phyloP scores from a whole-genome alignment of 2,329 filamentous ascomycete species.

The Nemania sp. region DNA sequence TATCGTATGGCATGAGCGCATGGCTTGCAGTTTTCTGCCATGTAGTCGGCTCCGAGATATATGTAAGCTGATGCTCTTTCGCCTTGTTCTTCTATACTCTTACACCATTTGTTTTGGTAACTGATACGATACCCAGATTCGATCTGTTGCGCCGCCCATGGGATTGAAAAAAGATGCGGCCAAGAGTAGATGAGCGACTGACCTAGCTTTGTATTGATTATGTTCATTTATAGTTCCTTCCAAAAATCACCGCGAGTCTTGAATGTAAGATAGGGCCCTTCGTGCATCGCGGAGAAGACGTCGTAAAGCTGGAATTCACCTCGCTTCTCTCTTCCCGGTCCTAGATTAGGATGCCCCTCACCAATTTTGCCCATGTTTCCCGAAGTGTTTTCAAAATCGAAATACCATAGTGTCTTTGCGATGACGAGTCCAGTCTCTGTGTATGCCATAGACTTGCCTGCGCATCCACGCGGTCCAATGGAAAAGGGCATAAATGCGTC shows the following conservation, averaged over 20 bases:
- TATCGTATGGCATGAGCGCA: constrained; percentile 2
- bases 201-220: no score
- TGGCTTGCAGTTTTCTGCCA: constrained; percentile 2
- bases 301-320: constrained; percentile 1
- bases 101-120: not conserved
- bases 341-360: not conserved
- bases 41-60: constrained; percentile 1
- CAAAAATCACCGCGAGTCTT: not conserved
- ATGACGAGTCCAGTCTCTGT: not conserved
- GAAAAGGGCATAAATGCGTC: constrained; percentile 8
- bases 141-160: not conserved
- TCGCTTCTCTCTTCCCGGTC: not conserved
- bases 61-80: not conserved
- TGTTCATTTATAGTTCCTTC: not conserved
- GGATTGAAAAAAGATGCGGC: not conserved
- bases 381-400: constrained; percentile 5
- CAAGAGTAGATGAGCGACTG: not conserved
- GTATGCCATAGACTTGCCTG: constrained; percentile 15
- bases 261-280: constrained; percentile 2
- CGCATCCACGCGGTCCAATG: not conserved
- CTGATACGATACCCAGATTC: not conserved
- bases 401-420: constrained; percentile 14
- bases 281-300: constrained; percentile 7
- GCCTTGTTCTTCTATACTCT: no score
- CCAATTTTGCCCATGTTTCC: not conserved